phyloP scores from a whole-genome alignment of 345 rosid genomes.

The Sonneratia caseolaris region DNA sequence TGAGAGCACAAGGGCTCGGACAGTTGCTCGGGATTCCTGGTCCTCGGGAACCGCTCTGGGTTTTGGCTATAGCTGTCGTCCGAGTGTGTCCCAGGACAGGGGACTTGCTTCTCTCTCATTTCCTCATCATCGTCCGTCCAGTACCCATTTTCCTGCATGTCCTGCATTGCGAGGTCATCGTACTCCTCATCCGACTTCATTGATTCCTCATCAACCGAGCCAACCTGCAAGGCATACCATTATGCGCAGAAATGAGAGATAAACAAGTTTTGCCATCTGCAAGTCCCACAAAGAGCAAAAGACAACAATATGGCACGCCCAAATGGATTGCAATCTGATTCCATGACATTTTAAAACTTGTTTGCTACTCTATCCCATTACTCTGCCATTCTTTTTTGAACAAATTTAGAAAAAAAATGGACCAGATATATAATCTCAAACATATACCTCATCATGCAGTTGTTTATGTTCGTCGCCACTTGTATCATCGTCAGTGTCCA shows the following conservation, averaged over 20 bases:
- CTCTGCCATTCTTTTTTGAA: neutral
- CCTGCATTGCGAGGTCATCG: conserved; percentile 90
- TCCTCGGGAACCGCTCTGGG: conserved; percentile 42
- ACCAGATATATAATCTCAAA: neutral
- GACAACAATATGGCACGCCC: neutral
- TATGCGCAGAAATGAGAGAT: neutral
- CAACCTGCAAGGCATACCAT: conserved; percentile 39
- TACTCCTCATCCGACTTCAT: conserved; percentile 95
- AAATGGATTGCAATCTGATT: neutral
- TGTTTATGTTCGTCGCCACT: conserved; percentile 46
- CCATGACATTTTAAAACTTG: neutral
- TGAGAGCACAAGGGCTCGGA: conserved; percentile 43
- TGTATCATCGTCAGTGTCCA: conserved; percentile 80
- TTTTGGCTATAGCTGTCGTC: conserved; percentile 45
- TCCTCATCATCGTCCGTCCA: conserved; percentile 48
- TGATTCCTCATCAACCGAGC: conserved; percentile 94
- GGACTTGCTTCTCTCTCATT: conserved; percentile 17
- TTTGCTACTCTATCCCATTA: neutral
- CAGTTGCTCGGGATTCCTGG: conserved; percentile 29
- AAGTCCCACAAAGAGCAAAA: neutral
- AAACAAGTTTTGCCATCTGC: neutral
- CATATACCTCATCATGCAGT: conserved; percentile 62
- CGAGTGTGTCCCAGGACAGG: neutral
- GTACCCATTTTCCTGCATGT: conserved; percentile 47
- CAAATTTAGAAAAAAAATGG: neutral